Conservation (phyloP, 306 rosid genomes). For the Prosopis cineraria region DNA sequence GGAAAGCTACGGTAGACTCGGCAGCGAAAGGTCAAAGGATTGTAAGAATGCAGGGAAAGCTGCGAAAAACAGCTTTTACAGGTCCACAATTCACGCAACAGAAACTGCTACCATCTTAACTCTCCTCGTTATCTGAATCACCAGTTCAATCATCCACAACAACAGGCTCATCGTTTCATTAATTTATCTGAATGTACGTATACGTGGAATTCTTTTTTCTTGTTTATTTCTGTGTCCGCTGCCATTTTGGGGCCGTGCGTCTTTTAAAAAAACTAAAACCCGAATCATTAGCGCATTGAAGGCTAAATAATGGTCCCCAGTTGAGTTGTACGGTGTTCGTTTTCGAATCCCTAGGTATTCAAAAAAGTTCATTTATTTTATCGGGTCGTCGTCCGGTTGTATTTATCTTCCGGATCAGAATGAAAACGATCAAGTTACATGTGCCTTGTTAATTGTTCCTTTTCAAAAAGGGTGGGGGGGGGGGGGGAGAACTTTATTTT, state of each 20-base stretch:
- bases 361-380: conserved; percentile 16
- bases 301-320: conserved; percentile 31
- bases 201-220: conserved; percentile 7
- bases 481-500: conserved; percentile 31
- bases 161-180: conserved; percentile 17
- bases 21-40: conserved; percentile 31
- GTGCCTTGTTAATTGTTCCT: neutral
- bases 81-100: neutral
- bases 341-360: conserved; percentile 43
- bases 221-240: conserved; percentile 5
- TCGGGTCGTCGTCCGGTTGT: conserved; percentile 24
- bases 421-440: conserved; percentile 33
- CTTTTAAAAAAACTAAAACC: neutral
- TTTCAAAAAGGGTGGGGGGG: too few relatives aligned
- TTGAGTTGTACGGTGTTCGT: conserved; percentile 29
- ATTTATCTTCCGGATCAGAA: conserved; percentile 29
- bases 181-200: conserved; percentile 4
- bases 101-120: neutral
- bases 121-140: conserved; percentile 21
- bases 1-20: conserved; percentile 17
- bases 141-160: conserved; percentile 26
- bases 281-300: conserved; percentile 37
- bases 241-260: neutral
- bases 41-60: conserved; percentile 4
- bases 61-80: conserved; percentile 31